Evolutionary conservation across 2,329 filamentous ascomycete species (phyloP).

Genomic region (Claviceps cyperi): DNA sequence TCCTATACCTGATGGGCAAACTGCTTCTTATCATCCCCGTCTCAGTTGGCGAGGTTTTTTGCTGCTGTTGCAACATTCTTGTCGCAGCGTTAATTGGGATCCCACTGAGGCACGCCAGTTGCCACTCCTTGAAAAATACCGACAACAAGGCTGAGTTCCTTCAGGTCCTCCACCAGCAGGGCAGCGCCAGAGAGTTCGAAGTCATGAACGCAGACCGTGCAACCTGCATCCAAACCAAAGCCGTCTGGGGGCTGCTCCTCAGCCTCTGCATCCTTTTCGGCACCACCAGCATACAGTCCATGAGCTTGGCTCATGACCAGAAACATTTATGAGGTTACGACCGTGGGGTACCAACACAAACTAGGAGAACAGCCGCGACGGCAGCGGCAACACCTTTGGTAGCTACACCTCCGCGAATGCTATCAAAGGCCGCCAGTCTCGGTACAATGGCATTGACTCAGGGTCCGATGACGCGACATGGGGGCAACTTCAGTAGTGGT

Average conservation of each 20-base stretch:
- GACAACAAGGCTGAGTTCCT: conserved; percentile 31
- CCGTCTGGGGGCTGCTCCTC: conserved; percentile 75
- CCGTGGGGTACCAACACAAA: conserved; percentile 21
- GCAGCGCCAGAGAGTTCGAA: conserved; percentile 20
- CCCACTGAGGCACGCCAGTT: conserved; percentile 66
- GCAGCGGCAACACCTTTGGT: conserved; percentile 1
- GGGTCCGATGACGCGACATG: conserved; percentile 16
- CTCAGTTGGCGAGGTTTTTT: conserved; percentile 43
- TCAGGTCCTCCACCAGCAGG: conserved; percentile 27
- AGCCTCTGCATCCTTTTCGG: conserved; percentile 57
- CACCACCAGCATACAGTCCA: conserved; percentile 34
- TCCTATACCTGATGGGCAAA: conserved; percentile 64
- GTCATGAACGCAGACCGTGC: conserved; percentile 38
- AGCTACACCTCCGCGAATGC: conserved; percentile 7
- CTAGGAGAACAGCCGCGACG: conserved; percentile 4
- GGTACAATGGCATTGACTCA: conserved; percentile 23
- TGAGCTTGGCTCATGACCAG: conserved; percentile 48
- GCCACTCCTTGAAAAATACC: conserved; percentile 31
- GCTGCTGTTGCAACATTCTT: conserved; percentile 66
- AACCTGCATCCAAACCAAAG: conserved; percentile 74
- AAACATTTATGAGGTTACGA: conserved; percentile 38
- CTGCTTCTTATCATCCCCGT: conserved; percentile 60
- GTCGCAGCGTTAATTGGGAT: conserved; percentile 65
- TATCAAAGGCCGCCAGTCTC: conserved; percentile 18
- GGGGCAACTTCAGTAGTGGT: conserved; percentile 16